These are phyloP conservation scores for Corynespora cassiicola DNA, from an alignment of 2,329 filamentous ascomycete species.

Conservation along the genomic window DNA sequence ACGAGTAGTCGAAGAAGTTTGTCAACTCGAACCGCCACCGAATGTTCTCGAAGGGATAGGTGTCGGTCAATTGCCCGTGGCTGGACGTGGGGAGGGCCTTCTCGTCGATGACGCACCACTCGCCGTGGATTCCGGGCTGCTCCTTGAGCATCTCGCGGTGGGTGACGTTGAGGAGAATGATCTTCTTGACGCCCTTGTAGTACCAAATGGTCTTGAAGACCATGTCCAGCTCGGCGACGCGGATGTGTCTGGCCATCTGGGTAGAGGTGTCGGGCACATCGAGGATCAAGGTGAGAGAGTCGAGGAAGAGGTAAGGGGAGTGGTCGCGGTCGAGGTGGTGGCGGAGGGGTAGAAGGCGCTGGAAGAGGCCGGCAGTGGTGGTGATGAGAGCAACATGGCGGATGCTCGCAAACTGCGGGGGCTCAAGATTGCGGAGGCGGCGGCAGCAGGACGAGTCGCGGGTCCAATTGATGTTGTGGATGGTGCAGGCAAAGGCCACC, in stretches of 20 bases:
- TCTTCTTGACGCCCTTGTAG: slow-evolving; percentile 14
- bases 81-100: not conserved
- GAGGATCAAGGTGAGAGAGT: slow-evolving; percentile 18
- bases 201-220: slow-evolving; percentile 10
- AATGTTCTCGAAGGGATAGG: slow-evolving; percentile 4
- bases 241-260: not conserved
- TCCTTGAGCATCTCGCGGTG: slow-evolving; percentile 5
- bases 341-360: slow-evolving; percentile 9
- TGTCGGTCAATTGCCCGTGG: not conserved
- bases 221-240: slow-evolving; percentile 10
- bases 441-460: slow-evolving; percentile 1
- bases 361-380: slow-evolving; percentile 5
- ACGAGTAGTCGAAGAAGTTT: slow-evolving; percentile 9
- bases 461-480: slow-evolving; percentile 16
- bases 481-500: slow-evolving; percentile 16
- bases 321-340: slow-evolving; percentile 11
- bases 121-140: slow-evolving; percentile 2
- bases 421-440: slow-evolving; percentile 11
- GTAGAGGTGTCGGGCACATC: slow-evolving; percentile 8
- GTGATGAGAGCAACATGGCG: slow-evolving; percentile 10
- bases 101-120: slow-evolving; percentile 13
- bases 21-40: slow-evolving; percentile 19
- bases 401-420: slow-evolving; percentile 6
- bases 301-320: slow-evolving; percentile 8
- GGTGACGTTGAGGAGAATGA: slow-evolving; percentile 15